Evolutionary conservation across 208 protist species (phyloP).

Genomic region (Crithidia acanthocephali): DNA sequence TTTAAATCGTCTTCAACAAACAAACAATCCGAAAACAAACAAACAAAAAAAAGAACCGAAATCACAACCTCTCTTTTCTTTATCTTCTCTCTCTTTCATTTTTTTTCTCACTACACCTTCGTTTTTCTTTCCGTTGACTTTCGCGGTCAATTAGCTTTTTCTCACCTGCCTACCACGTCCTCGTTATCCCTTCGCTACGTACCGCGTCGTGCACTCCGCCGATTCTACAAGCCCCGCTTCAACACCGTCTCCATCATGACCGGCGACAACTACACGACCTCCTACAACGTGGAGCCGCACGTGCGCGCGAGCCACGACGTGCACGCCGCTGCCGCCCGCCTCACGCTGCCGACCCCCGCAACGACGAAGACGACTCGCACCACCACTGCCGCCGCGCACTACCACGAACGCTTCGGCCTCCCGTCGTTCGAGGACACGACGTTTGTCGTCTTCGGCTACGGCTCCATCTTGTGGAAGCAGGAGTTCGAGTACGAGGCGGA

Average conservation of each 20-base stretch:
- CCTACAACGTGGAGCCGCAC: background rate
- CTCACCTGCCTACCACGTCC: conserved; percentile 15
- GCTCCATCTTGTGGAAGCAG: conserved; percentile 88
- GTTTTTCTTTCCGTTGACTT: background rate
- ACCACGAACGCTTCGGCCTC: conserved; percentile 41
- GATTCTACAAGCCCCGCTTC: background rate
- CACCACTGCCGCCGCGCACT: conserved; percentile 42
- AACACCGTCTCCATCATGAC: conserved; percentile 13
- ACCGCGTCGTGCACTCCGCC: conserved; percentile 16
- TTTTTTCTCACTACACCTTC: background rate
- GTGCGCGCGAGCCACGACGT: conserved; percentile 1
- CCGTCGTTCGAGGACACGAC: conserved; percentile 49
- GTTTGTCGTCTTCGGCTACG: conserved; percentile 86
- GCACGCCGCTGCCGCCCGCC: background rate
- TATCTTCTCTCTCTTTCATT: conserved; percentile 1
- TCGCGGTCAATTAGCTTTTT: background rate
- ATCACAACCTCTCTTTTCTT: conserved; percentile 3
- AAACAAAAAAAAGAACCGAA: background rate
- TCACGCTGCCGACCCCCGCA: conserved; percentile 40
- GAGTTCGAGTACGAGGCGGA: conserved; percentile 72
- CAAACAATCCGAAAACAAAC: conserved; percentile 2
- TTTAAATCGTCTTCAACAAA: conserved; percentile 4
- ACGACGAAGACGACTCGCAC: conserved; percentile 9
- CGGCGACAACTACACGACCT: conserved; percentile 4
- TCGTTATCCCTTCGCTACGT: conserved; percentile 14